phyloP scores from a whole-genome alignment of 148 eudicot species.

The Spergularia marina region DNA sequence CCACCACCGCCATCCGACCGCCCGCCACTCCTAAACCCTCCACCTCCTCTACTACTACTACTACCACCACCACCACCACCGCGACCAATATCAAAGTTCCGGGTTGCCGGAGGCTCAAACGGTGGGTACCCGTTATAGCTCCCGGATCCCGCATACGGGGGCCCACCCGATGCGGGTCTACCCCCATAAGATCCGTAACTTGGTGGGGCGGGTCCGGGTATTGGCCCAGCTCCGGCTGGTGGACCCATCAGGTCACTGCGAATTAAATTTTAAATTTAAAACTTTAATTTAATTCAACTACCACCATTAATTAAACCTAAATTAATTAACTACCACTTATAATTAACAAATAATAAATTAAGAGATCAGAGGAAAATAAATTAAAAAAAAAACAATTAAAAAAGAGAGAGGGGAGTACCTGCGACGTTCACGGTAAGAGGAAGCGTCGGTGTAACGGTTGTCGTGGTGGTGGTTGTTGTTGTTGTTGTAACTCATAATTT shows the following conservation, averaged over 20 bases:
- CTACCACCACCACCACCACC: slow-evolving; percentile 35
- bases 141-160: slow-evolving; percentile 31
- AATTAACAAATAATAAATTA: neutral
- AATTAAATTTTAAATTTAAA: neutral
- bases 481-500: slow-evolving; percentile 30
- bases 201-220: slow-evolving; percentile 44
- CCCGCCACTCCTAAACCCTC: slow-evolving; percentile 31
- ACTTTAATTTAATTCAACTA: neutral
- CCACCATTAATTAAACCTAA: neutral
- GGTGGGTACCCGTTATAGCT: slow-evolving; percentile 50
- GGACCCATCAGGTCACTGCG: slow-evolving; percentile 78
- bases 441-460: slow-evolving; percentile 58
- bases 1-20: slow-evolving; percentile 34
- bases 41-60: slow-evolving; percentile 22
- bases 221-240: slow-evolving; percentile 38
- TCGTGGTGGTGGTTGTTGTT: slow-evolving; percentile 43
- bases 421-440: slow-evolving; percentile 84
- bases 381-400: neutral
- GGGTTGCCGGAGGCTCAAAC: slow-evolving; percentile 51
- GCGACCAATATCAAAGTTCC: slow-evolving; percentile 58
- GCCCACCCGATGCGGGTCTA: slow-evolving; percentile 32
- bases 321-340: neutral
- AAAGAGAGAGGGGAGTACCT: slow-evolving; percentile 41
- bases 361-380: neutral
- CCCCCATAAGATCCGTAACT: slow-evolving; percentile 36